Evolutionary conservation across 306 rosid species (phyloP).

Genomic region (Casuarina cunninghamiana): DNA sequence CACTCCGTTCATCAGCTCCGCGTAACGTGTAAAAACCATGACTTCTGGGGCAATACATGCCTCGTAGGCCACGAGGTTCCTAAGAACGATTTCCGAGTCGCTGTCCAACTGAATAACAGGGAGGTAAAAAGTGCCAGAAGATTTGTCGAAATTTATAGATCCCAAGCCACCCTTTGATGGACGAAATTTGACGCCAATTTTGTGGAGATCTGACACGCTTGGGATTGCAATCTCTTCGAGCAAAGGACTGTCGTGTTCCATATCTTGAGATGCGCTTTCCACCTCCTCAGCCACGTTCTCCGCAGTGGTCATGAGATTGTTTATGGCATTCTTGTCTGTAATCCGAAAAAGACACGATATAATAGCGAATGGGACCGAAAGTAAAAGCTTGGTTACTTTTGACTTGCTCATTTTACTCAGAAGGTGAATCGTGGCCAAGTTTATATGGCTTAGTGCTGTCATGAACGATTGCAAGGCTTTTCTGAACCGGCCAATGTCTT

Average conservation of each 20-base stretch:
- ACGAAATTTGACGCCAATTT: slow-evolving; percentile 7
- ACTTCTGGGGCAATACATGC: slow-evolving; percentile 7
- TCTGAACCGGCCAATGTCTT: neutral
- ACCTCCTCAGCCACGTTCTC: neutral
- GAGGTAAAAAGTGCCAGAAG: neutral
- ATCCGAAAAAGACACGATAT: neutral
- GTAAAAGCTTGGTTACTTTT: neutral
- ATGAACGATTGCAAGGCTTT: neutral
- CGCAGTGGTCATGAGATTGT: neutral
- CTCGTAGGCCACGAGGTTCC: slow-evolving; percentile 22
- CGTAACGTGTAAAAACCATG: slow-evolving; percentile 12
- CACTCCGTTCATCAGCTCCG: slow-evolving; percentile 16
- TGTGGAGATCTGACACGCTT: neutral
- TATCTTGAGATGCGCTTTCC: neutral
- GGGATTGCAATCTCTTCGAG: slow-evolving; percentile 18
- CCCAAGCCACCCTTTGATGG: slow-evolving; percentile 12
- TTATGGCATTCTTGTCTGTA: neutral
- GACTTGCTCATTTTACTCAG: neutral
- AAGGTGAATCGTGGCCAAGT: neutral
- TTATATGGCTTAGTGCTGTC: neutral
- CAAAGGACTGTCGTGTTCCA: neutral
- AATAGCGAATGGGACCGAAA: neutral
- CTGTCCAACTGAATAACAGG: slow-evolving; percentile 5
- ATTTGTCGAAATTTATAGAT: neutral
- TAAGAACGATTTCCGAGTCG: slow-evolving; percentile 12